Evolutionary conservation across 1,284 basidiomycete species (phyloP).

Genomic region (Puccinia hordei): DNA sequence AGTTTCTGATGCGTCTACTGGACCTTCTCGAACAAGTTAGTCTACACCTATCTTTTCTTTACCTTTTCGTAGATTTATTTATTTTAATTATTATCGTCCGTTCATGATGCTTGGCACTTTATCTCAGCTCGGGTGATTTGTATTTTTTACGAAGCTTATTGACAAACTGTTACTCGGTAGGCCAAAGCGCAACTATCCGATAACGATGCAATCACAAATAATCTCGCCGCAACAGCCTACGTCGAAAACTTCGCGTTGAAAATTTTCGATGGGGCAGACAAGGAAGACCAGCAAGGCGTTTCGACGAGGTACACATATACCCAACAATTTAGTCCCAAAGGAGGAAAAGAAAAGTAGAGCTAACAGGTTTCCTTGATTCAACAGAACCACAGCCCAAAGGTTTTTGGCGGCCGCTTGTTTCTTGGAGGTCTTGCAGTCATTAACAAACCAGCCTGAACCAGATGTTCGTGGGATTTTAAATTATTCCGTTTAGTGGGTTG

Average conservation of each 20-base stretch:
- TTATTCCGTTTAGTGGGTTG: constrained; percentile 58
- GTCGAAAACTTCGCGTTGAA: constrained; percentile 91
- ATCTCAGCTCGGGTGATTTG: not conserved
- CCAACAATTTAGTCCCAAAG: constrained; percentile 3
- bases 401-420: constrained; percentile 85
- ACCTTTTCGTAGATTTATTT: not conserved
- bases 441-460: constrained; percentile 66
- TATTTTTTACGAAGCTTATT: not conserved
- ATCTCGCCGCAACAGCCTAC: constrained; percentile 79
- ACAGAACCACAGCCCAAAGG: constrained; percentile 78
- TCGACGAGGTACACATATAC: constrained; percentile 63
- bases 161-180: not conserved
- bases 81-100: not conserved
- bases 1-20: constrained; percentile 74
- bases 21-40: constrained; percentile 72
- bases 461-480: constrained; percentile 56
- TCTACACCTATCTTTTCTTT: constrained; percentile 17
- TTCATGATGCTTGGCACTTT: not conserved
- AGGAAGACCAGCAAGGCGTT: constrained; percentile 77
- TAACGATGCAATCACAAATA: constrained; percentile 80
- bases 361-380: not conserved
- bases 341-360: not conserved
- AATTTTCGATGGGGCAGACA: constrained; percentile 85
- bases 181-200: constrained; percentile 74
- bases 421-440: constrained; percentile 72